Conservation (phyloP, 805 yeast species). For the Pichia deserticola region DNA sequence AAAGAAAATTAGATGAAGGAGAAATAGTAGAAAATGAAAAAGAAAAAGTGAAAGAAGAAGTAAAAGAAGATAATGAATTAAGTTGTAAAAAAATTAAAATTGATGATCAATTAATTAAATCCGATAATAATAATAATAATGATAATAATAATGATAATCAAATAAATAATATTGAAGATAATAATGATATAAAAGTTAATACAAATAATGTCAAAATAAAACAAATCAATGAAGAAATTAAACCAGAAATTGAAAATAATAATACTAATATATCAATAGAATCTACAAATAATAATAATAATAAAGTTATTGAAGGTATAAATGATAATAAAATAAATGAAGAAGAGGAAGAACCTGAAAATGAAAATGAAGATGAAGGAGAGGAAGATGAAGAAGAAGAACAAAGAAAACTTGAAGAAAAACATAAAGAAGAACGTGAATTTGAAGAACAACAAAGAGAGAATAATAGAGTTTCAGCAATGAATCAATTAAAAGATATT, state of each 20-base stretch:
- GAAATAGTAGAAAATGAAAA: constrained; percentile 20
- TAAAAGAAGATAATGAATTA: too few species aligned
- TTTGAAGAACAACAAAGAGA: constrained; percentile 28
- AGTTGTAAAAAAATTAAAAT: too few species aligned
- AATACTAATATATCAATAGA: too few species aligned
- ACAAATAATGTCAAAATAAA: constrained; percentile 12
- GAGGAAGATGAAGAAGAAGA: constrained; percentile 16
- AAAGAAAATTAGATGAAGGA: constrained; percentile 28
- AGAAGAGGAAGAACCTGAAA: too few species aligned
- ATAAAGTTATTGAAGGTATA: too few species aligned
- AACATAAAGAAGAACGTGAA: constrained; percentile 17
- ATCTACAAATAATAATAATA: too few species aligned
- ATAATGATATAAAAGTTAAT: constrained; percentile 5
- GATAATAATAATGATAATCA: neutral
- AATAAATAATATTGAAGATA: neutral
- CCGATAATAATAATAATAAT: too few species aligned
- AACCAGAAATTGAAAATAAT: too few species aligned
- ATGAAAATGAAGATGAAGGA: constrained; percentile 16
- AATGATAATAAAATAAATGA: too few species aligned
- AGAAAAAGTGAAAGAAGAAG: constrained; percentile 8
- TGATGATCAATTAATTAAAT: too few species aligned
- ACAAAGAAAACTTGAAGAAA: constrained; percentile 21
- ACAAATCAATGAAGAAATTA: constrained; percentile 7
- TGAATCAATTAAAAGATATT: constrained; percentile 66
- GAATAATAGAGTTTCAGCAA: constrained; percentile 49